phyloP scores from a whole-genome alignment of 2,329 filamentous ascomycete genomes.

The Dactylellina cionopaga region DNA sequence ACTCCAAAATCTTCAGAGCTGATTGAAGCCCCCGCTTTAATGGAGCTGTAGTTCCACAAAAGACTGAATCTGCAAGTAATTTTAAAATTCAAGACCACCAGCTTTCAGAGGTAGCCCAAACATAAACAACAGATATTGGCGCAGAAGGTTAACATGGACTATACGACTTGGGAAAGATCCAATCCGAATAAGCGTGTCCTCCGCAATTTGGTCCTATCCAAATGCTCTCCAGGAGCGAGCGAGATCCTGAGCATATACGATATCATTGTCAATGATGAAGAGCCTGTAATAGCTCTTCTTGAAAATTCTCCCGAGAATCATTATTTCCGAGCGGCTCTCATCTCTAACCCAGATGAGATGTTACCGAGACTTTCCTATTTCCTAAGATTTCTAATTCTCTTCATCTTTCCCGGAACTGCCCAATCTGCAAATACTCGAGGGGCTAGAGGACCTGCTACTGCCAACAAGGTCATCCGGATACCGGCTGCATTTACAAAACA shows the following conservation, averaged over 20 bases:
- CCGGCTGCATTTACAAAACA: slow-evolving; percentile 8
- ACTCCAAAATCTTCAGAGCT: no score
- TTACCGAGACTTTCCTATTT: slow-evolving; percentile 8
- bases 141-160: slow-evolving; percentile 6
- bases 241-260: neutral
- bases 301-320: neutral
- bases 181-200: neutral
- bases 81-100: no score
- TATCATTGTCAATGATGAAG: neutral
- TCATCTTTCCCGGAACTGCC: neutral
- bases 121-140: no score
- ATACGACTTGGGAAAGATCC: neutral
- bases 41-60: no score
- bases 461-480: neutral
- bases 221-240: neutral
- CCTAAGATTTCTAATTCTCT: neutral
- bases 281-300: slow-evolving; percentile 1
- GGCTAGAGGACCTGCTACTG: neutral
- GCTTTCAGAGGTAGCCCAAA: no score
- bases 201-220: neutral
- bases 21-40: no score
- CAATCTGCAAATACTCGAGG: neutral
- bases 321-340: neutral
- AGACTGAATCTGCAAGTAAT: neutral
- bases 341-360: slow-evolving; percentile 14